phyloP scores from a whole-genome alignment of 1,139 yeast genomes.

The Yamadazyma sp. region DNA sequence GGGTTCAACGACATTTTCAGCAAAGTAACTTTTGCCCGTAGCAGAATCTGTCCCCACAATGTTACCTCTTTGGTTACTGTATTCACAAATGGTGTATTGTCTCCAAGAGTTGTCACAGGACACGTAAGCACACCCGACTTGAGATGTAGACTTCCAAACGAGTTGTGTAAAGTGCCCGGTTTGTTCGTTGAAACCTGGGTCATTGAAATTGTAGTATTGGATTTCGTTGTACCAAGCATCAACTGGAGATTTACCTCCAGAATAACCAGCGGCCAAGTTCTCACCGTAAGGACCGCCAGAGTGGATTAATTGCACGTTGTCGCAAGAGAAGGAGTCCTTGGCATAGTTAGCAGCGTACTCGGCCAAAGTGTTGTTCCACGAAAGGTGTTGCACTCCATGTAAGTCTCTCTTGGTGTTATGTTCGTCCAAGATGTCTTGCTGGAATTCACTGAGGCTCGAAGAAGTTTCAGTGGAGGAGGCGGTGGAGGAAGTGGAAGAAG shows the following conservation, averaged over 20 bases:
- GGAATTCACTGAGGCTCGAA: constrained; percentile 21
- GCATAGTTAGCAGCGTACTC: constrained; percentile 49
- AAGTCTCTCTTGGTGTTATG: constrained; percentile 56
- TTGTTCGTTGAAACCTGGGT: constrained; percentile 44
- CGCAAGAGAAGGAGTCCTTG: constrained; percentile 45
- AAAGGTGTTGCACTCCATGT: constrained; percentile 48
- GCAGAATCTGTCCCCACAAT: constrained; percentile 32
- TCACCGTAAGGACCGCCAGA: constrained; percentile 59
- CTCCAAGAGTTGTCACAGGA: constrained; percentile 50
- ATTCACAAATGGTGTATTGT: constrained; percentile 70
- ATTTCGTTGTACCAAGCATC: constrained; percentile 71
- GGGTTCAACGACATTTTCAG: constrained; percentile 51
- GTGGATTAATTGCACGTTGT: constrained; percentile 53
- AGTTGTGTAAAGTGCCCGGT: constrained; percentile 72
- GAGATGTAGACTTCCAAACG: constrained; percentile 59
- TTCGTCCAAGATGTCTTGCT: constrained; percentile 39
- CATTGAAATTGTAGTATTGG: constrained; percentile 43
- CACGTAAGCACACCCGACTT: constrained; percentile 63
- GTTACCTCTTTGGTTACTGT: constrained; percentile 59
- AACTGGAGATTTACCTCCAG: constrained; percentile 50
- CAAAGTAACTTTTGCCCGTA: constrained; percentile 44
- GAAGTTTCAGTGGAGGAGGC: constrained; percentile 12
- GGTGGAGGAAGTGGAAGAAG: constrained; percentile 12
- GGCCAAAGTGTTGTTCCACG: constrained; percentile 51
- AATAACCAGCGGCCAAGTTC: constrained; percentile 56